A percentile compares a stretch with the other conserved stretches of the same genome.
These are phyloP conservation scores for Suhomyces kilbournensis DNA, from an alignment of 805 yeast genomes.

Conservation along the genomic window DNA sequence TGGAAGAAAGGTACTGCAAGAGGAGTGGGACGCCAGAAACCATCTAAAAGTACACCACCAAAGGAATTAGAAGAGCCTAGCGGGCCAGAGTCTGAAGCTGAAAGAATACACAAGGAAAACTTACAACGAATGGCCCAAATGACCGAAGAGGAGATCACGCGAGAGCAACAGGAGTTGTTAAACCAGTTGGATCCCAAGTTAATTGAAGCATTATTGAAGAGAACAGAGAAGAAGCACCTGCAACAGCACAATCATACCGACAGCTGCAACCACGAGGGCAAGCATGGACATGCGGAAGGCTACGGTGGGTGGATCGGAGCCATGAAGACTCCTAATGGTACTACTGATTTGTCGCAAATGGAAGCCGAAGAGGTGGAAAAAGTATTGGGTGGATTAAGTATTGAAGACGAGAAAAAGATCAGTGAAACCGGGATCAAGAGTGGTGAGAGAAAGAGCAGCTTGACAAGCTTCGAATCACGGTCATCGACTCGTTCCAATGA, in stretches of 20 bases:
- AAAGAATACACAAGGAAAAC: slow-evolving; percentile 75
- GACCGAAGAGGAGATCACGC: slow-evolving; percentile 61
- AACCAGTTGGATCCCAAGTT: slow-evolving; percentile 67
- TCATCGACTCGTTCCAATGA: slow-evolving; percentile 3
- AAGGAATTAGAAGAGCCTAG: background rate
- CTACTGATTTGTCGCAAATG: slow-evolving; percentile 29
- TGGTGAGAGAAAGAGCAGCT: slow-evolving; percentile 2
- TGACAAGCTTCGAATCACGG: background rate
- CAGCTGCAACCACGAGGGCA: slow-evolving; percentile 14
- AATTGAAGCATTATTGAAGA: slow-evolving; percentile 52
- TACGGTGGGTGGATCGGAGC: slow-evolving; percentile 42
- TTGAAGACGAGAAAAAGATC: slow-evolving; percentile 5
- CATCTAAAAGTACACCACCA: slow-evolving; percentile 9
- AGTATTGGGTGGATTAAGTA: slow-evolving; percentile 32
- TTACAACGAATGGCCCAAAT: slow-evolving; percentile 56
- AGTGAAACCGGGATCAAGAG: too few species aligned
- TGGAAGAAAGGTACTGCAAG: slow-evolving; percentile 32
- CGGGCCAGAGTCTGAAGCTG: slow-evolving; percentile 52
- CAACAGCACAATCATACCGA: slow-evolving; percentile 16
- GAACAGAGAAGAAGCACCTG: slow-evolving; percentile 48
- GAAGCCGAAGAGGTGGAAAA: slow-evolving; percentile 35
- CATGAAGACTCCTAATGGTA: slow-evolving; percentile 35
- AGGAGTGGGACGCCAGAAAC: slow-evolving; percentile 3
- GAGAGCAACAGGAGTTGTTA: slow-evolving; percentile 65
- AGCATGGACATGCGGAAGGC: slow-evolving; percentile 40